Conservation (phyloP, 2,329 filamentous ascomycete genomes). For the Endoconidiophora laricicola region DNA sequence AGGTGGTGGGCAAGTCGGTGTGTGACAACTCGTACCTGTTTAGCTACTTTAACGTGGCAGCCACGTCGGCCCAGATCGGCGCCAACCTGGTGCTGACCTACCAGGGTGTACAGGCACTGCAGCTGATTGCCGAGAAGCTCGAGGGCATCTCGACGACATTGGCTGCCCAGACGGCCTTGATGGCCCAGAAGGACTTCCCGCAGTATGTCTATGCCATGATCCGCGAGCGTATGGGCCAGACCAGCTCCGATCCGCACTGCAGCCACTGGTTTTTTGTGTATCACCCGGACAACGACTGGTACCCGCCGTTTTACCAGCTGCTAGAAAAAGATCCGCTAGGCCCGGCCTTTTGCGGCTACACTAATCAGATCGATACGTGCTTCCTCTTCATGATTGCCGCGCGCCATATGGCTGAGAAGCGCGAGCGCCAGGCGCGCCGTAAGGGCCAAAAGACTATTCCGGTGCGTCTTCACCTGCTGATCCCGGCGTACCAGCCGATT, state of each 20-base stretch:
- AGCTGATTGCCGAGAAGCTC: conserved; percentile 22
- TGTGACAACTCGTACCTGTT: conserved; percentile 20
- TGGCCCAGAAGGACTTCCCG: conserved; percentile 23
- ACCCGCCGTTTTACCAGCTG: conserved; percentile 24
- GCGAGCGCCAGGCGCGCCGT: conserved; percentile 16
- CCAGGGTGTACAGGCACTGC: conserved; percentile 21
- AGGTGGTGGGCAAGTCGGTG: conserved; percentile 21
- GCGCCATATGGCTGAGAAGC: conserved; percentile 17
- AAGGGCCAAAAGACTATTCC: conserved; percentile 16
- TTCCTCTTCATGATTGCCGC: conserved; percentile 25
- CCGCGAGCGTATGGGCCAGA: conserved; percentile 21
- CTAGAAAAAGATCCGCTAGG: conserved; percentile 21
- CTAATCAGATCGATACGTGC: conserved; percentile 24
- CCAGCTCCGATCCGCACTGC: conserved; percentile 17
- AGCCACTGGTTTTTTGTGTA: conserved; percentile 26
- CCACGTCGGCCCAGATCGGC: conserved; percentile 20
- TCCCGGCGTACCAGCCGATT: conserved; percentile 25
- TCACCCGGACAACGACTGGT: conserved; percentile 27
- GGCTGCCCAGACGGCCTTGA: conserved; percentile 22
- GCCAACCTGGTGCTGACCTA: conserved; percentile 22
- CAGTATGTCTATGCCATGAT: conserved; percentile 23
- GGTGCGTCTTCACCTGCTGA: conserved; percentile 22
- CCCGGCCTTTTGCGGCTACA: conserved; percentile 24
- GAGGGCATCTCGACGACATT: conserved; percentile 20
- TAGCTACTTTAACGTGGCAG: conserved; percentile 19